Percentiles rank a stretch among this genome's conserved stretches.
Conservation (phyloP, 2,329 filamentous ascomycete species). For the Colletotrichum siamense region DNA sequence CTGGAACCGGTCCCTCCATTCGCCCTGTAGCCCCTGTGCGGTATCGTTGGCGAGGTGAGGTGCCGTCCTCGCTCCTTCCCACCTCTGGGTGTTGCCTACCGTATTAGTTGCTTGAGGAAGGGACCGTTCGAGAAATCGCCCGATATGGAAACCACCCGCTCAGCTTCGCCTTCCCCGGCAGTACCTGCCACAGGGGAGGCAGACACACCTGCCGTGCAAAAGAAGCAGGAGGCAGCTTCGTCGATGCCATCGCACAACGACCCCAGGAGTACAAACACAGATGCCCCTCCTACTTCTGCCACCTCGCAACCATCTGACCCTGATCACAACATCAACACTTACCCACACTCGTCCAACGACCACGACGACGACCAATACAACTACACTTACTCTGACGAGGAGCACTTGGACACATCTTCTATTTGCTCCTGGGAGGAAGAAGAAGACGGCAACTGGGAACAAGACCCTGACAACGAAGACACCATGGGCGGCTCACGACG, state of each 20-base stretch:
- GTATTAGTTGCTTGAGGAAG: not conserved
- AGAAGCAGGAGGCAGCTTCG: constrained; percentile 3
- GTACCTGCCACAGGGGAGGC: not conserved
- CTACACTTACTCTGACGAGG: constrained; percentile 15
- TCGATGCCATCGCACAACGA: constrained; percentile 5
- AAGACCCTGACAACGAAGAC: constrained; percentile 8
- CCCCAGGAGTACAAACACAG: constrained; percentile 10
- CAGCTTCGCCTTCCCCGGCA: constrained; percentile 11
- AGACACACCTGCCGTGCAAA: not conserved
- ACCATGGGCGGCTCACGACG: constrained; percentile 16
- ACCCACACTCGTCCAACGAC: constrained; percentile 1
- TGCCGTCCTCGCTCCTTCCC: not conserved
- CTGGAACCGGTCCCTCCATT: not conserved
- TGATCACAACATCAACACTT: constrained; percentile 11
- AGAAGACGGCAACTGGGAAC: constrained; percentile 19
- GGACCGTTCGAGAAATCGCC: not conserved
- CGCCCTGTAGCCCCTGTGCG: not conserved
- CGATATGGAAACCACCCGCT: constrained; percentile 9
- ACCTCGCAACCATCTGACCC: not conserved
- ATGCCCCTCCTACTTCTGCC: constrained; percentile 10
- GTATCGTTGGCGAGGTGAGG: not conserved
- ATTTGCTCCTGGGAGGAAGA: constrained; percentile 19
- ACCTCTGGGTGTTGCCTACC: not conserved
- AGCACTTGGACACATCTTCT: constrained; percentile 18
- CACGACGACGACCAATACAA: constrained; percentile 12